Conservation (phyloP, 192 early-diverging fungal species). For the Endogone sp. region DNA sequence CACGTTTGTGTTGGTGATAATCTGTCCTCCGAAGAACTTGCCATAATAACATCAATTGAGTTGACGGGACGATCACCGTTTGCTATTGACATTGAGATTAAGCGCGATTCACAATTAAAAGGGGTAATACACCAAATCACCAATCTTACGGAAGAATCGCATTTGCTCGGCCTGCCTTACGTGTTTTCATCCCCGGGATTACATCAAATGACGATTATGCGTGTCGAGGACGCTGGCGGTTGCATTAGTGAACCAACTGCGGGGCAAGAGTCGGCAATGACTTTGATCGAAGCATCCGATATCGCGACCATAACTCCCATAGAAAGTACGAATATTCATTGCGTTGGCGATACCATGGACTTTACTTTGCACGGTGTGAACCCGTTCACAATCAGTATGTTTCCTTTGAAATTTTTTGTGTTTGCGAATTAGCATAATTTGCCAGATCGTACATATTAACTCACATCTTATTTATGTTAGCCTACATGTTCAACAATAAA, state of each 20-base stretch:
- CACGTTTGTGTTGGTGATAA: constrained; percentile 32
- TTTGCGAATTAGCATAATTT: no score
- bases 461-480: constrained; percentile 6
- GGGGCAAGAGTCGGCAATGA: constrained; percentile 4
- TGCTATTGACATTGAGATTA: constrained; percentile 20
- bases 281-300: constrained; percentile 20
- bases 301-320: constrained; percentile 25
- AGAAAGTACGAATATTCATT: constrained; percentile 22
- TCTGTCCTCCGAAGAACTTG: constrained; percentile 14
- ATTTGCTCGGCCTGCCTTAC: constrained; percentile 12
- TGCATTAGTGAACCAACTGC: constrained; percentile 13
- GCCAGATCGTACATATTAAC: neutral
- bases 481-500: constrained; percentile 30
- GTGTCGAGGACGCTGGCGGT: constrained; percentile 30
- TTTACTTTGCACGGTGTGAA: constrained; percentile 23
- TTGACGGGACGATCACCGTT: constrained; percentile 33
- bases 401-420: neutral
- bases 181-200: constrained; percentile 23
- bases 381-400: constrained; percentile 32
- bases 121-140: constrained; percentile 13
- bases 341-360: constrained; percentile 37
- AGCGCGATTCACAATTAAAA: constrained; percentile 13
- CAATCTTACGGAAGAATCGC: constrained; percentile 21
- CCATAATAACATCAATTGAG: constrained; percentile 18
- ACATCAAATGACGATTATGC: constrained; percentile 27